A percentile compares a stretch with the other conserved stretches of the same genome.
Conservation (phyloP, 139 green algal genomes). For the Chlamydomonas sp. region DNA sequence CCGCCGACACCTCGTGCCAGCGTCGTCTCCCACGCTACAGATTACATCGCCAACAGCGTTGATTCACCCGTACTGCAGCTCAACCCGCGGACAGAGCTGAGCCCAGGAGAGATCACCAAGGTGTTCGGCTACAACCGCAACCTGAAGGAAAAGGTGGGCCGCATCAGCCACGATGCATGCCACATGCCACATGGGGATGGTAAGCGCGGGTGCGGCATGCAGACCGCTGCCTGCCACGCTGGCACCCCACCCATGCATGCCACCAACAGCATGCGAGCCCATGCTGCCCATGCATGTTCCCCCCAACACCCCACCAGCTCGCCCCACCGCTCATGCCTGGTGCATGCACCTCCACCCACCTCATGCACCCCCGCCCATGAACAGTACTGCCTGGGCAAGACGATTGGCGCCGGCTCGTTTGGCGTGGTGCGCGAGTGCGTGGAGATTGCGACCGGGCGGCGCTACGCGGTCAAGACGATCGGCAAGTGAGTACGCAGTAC, state of each 20-base stretch:
- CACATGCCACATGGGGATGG: too few relatives aligned
- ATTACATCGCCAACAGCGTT: slow-evolving; percentile 5
- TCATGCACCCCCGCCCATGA: too few relatives aligned
- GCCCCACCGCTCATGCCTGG: background rate
- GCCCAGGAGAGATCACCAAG: slow-evolving; percentile 42
- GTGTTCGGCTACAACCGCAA: slow-evolving; percentile 71
- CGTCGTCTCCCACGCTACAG: too few relatives aligned
- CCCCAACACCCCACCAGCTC: background rate
- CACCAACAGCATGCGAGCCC: too few relatives aligned
- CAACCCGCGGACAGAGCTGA: slow-evolving; percentile 11
- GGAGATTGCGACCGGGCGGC: slow-evolving; percentile 35
- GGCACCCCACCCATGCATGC: too few relatives aligned
- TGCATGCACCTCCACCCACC: too few relatives aligned
- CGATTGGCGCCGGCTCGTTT: slow-evolving; percentile 83
- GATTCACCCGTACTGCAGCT: slow-evolving; percentile 11
- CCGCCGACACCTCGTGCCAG: background rate
- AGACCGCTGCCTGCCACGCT: too few relatives aligned
- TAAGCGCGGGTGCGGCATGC: too few relatives aligned
- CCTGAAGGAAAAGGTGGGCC: slow-evolving; percentile 23
- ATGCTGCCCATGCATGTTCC: background rate
- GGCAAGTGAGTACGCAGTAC: too few relatives aligned
- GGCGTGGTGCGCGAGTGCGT: slow-evolving; percentile 75
- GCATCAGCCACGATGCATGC: background rate
- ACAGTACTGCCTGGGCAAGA: slow-evolving; percentile 45
- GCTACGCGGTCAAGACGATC: slow-evolving; percentile 81